These are phyloP conservation scores for Isatis tinctoria DNA, from an alignment of 345 rosid species.

Conservation along the genomic window DNA sequence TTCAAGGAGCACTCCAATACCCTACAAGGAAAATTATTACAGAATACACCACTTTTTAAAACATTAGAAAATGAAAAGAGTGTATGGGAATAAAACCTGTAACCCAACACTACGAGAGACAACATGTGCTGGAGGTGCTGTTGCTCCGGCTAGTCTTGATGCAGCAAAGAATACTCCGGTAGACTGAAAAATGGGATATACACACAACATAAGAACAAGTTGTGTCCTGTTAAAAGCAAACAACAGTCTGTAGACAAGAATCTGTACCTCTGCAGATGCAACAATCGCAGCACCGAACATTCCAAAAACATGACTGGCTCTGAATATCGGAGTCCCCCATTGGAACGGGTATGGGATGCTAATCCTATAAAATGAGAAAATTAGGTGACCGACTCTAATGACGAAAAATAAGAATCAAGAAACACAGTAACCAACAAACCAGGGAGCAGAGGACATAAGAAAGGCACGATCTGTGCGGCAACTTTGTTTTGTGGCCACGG, in stretches of 20 bases:
- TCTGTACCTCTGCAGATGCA: slow-evolving; percentile 81
- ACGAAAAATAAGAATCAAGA: neutral
- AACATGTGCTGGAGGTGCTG: slow-evolving; percentile 92
- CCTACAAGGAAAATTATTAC: slow-evolving; percentile 41
- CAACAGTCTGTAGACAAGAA: neutral
- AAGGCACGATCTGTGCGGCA: slow-evolving; percentile 74
- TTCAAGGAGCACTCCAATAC: slow-evolving; percentile 73
- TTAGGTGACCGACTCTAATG: neutral
- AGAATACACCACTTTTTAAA: neutral
- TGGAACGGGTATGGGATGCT: slow-evolving; percentile 91
- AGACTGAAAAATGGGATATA: slow-evolving; percentile 43
- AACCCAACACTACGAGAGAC: slow-evolving; percentile 85
- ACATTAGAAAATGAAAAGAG: neutral
- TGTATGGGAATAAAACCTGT: slow-evolving; percentile 46
- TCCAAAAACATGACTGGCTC: slow-evolving; percentile 92
- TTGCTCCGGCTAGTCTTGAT: slow-evolving; percentile 86
- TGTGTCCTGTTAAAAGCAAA: neutral
- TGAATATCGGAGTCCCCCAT: slow-evolving; percentile 95
- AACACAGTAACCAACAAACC: slow-evolving; percentile 35
- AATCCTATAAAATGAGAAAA: slow-evolving; percentile 48
- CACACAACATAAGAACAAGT: neutral
- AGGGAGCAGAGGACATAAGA: slow-evolving; percentile 79
- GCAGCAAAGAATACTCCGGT: slow-evolving; percentile 84
- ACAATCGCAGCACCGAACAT: slow-evolving; percentile 96
- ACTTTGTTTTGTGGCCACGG: slow-evolving; percentile 53